Base-by-base conservation (phyloP, 305 asterid species). In the Solanum hybrid region DNA sequence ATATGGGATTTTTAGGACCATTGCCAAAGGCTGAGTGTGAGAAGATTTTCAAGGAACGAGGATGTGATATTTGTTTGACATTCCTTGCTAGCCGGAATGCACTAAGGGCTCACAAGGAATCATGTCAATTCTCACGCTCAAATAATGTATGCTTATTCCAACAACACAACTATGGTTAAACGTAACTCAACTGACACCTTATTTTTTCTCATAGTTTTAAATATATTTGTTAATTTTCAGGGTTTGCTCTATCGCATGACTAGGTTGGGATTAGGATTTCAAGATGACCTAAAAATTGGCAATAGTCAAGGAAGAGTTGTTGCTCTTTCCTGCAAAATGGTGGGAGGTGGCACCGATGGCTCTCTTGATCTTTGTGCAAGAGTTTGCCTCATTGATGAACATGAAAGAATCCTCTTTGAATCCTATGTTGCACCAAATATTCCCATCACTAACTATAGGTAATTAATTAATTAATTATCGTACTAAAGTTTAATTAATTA, bases 11-110 rank as follows among this genome's bases (percentile, higher is more conserved):
- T 81, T 81, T 93, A 97, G 99, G 99, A 82, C 97, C 98, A 84
- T 93, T 97, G 69, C 99, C 99, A 10, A 97, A 96, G 95, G 98
- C 91, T 29, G 99, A 97, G 90, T 97, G 99, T 81, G 98, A 97
- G 89, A 96, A 95, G 93, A 88, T 94, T 75, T 97, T 97, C 94
- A 97, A 95, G 93, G 99, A 96, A 29, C 90, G 92, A 22, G 99
- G 99, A 32, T 96, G 99, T 36, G 98, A 94, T 91, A 89, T 96
- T 88, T 96, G 99, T 76, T 88, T 97, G 86, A 90, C 90, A 29
- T 92, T 96, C 87, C 91, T 93, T 64, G 56, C 77, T 86, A 95
- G 92, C 92, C 95, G 96, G 32, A 87, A 87, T 31, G 94, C 96
- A 79, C 93, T 95, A 66, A 94, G 93, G 90, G 40, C 86, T 88